phyloP scores from a whole-genome alignment of 2,329 filamentous ascomycete genomes.

The Cladosporium sp. region DNA sequence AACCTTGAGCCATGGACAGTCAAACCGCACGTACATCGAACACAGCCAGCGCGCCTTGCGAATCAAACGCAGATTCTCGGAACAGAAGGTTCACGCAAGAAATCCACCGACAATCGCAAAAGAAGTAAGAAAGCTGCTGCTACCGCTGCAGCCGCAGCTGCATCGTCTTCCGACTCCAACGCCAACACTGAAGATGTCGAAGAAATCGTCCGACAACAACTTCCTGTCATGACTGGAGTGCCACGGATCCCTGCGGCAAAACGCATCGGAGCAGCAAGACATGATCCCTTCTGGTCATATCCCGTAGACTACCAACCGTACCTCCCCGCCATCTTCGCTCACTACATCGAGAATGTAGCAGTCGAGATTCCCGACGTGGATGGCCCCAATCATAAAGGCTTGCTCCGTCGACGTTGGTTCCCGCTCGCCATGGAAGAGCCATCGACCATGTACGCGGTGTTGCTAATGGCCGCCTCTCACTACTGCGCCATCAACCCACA shows the following conservation, averaged over 20 bases:
- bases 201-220: not conserved
- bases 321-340: constrained; percentile 17
- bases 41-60: not conserved
- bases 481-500: constrained; percentile 29
- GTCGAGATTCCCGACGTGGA: constrained; percentile 41
- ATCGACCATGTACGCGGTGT: constrained; percentile 36
- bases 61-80: not conserved
- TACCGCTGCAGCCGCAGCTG: not conserved
- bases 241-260: constrained; percentile 2
- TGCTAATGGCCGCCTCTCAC: constrained; percentile 38
- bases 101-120: not conserved
- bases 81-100: not conserved
- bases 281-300: constrained; percentile 19
- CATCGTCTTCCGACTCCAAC: not conserved
- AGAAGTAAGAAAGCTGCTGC: not conserved
- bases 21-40: constrained; percentile 15
- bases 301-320: constrained; percentile 18
- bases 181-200: not conserved
- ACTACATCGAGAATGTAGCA: constrained; percentile 30
- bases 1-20: constrained; percentile 20
- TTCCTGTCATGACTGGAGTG: not conserved
- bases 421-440: constrained; percentile 36
- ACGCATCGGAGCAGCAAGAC: constrained; percentile 4
- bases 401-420: constrained; percentile 36
- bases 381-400: constrained; percentile 28